Conservation (phyloP, 148 eudicot genomes). For the Camellia lanceoleosa region DNA sequence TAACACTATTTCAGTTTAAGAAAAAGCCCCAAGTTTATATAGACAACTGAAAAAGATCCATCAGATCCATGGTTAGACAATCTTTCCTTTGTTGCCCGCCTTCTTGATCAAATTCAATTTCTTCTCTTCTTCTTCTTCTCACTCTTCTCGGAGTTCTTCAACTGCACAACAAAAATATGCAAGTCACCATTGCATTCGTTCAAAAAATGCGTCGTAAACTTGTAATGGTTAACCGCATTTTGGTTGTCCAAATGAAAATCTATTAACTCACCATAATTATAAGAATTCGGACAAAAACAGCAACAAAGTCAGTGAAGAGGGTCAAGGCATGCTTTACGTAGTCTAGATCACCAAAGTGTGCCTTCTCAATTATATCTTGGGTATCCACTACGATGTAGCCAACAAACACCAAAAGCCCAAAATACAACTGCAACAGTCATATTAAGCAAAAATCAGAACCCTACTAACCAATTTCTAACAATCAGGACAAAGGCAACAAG, state of each 20-base stretch:
- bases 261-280: conserved; percentile 68
- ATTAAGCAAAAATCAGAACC: background rate
- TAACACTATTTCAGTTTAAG: background rate
- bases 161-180: conserved; percentile 35
- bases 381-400: conserved; percentile 95
- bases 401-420: conserved; percentile 85
- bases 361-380: conserved; percentile 83
- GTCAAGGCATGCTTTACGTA: conserved; percentile 79
- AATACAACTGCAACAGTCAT: conserved; percentile 59
- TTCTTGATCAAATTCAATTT: conserved; percentile 10
- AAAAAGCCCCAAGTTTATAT: background rate
- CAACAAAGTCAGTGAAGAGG: conserved; percentile 76
- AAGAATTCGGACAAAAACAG: conserved; percentile 83
- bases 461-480: background rate
- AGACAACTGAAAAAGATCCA: background rate
- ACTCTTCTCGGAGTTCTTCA: conserved; percentile 61
- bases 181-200: background rate
- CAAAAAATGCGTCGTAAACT: background rate
- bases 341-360: conserved; percentile 85
- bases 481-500: background rate
- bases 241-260: background rate
- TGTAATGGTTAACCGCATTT: background rate
- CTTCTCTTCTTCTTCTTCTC: conserved; percentile 59
- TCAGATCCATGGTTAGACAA: background rate
- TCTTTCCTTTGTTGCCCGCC: background rate